A percentile compares a stretch with the other conserved stretches of the same genome.
Evolutionary conservation across 2,329 filamentous ascomycete species (phyloP).

Genomic region (Camptophora hylomeconis): DNA sequence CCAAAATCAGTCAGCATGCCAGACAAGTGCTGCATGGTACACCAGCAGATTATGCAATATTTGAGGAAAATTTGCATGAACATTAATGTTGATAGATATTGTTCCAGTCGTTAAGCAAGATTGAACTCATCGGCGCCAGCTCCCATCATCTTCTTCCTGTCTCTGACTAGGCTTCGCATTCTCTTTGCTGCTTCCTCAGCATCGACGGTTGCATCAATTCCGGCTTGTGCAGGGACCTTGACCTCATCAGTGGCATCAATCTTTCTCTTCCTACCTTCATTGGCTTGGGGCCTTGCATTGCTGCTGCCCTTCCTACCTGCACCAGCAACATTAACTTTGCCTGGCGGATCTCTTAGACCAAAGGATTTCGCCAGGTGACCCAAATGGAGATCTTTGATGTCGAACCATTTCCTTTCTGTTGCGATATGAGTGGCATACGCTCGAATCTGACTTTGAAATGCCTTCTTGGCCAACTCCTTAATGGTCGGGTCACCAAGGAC

Average conservation of each 20-base stretch:
- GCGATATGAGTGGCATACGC: slow-evolving; percentile 91
- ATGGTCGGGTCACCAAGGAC: slow-evolving; percentile 50
- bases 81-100: no score
- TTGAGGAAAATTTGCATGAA: no score
- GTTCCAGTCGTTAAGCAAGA: slow-evolving; percentile 40
- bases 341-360: slow-evolving; percentile 74
- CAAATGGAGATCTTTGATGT: slow-evolving; percentile 80
- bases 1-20: no score
- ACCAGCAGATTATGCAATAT: no score
- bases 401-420: slow-evolving; percentile 73
- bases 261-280: slow-evolving; percentile 21
- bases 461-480: slow-evolving; percentile 69
- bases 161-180: slow-evolving; percentile 39
- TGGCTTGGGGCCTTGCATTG: slow-evolving; percentile 33
- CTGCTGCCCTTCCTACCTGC: slow-evolving; percentile 31
- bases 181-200: slow-evolving; percentile 35
- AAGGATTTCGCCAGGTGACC: slow-evolving; percentile 93
- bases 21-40: no score
- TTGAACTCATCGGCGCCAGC: slow-evolving; percentile 45
- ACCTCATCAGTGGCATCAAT: slow-evolving; percentile 21
- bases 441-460: slow-evolving; percentile 81
- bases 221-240: slow-evolving; percentile 9
- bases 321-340: slow-evolving; percentile 53
- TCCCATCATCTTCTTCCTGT: slow-evolving; percentile 37
- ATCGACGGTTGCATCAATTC: slow-evolving; percentile 22